Conservation (phyloP, 225 moss, liverwort and hornwort species). For the Neckera pumila region DNA sequence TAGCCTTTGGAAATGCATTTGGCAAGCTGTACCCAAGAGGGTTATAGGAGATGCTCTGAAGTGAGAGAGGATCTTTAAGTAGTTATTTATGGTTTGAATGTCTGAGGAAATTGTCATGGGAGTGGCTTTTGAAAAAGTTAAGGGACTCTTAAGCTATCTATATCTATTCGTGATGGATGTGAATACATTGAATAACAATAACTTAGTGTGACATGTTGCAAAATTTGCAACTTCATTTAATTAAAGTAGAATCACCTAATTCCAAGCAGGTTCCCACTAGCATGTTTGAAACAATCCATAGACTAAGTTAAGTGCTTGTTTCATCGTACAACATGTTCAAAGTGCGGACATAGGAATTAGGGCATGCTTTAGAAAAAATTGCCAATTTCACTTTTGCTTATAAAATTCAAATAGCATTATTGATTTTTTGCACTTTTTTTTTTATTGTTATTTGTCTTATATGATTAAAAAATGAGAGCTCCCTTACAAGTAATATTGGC, state of each 20-base stretch:
- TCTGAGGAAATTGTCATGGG: too few relatives aligned
- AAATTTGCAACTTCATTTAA: background rate
- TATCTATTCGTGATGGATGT: background rate
- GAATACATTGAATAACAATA: background rate
- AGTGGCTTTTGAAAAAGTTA: background rate
- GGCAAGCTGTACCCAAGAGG: too few relatives aligned
- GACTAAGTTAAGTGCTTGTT: background rate
- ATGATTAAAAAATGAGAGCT: too few relatives aligned
- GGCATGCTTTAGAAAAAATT: fast-evolving
- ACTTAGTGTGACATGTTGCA: fast-evolving
- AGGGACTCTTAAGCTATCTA: background rate
- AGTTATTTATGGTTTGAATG: background rate
- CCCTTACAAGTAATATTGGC: background rate
- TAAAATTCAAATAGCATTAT: background rate
- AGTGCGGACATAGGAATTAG: background rate
- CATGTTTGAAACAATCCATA: background rate
- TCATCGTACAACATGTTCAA: background rate
- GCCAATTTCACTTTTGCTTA: background rate
- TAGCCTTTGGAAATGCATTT: too few relatives aligned
- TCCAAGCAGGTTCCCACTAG: fast-evolving
- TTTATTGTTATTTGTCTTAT: background rate
- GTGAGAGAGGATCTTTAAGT: background rate
- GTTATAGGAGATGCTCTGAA: background rate
- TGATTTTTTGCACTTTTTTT: fast-evolving
- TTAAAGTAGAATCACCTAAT: background rate